Percentiles rank a stretch among this genome's conserved stretches.
These are phyloP conservation scores for Lactarius deliciosus DNA, from an alignment of 768 basidiomycete species.

Conservation along the genomic window DNA sequence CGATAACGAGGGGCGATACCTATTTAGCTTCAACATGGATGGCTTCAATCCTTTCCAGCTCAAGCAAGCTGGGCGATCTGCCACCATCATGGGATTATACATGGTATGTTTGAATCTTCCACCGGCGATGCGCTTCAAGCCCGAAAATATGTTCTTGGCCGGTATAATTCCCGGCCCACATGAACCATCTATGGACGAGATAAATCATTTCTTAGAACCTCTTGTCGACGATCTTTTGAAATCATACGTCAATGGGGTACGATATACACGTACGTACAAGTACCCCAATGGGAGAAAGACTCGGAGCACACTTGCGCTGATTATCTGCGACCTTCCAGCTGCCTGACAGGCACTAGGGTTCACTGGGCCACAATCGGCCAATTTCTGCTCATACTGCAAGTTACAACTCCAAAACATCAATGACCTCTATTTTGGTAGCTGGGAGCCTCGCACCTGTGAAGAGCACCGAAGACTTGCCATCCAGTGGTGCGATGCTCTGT, in stretches of 20 bases:
- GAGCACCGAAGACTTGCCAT: conserved; percentile 21
- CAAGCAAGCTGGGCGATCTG: conserved; percentile 35
- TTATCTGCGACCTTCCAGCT: background rate
- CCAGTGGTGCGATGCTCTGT: conserved; percentile 29
- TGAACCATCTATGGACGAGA: conserved; percentile 36
- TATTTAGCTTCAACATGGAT: conserved; percentile 38
- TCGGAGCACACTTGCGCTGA: background rate
- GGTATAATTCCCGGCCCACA: conserved; percentile 45
- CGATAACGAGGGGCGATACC: conserved; percentile 30
- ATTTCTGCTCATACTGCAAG: no score
- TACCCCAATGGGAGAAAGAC: conserved; percentile 3
- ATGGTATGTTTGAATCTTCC: conserved; percentile 42
- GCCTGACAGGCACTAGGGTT: no score
- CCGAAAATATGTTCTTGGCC: conserved; percentile 44
- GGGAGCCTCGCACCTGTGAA: background rate
- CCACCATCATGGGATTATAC: conserved; percentile 35
- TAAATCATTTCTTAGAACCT: conserved; percentile 42
- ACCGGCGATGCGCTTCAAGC: conserved; percentile 36
- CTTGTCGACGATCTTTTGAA: conserved; percentile 40
- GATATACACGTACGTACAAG: conserved; percentile 32
- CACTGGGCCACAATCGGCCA: no score
- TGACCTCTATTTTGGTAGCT: no score
- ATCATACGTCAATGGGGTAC: conserved; percentile 38
- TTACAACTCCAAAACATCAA: no score
- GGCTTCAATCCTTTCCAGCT: conserved; percentile 40